Evolutionary conservation across 345 rosid species (phyloP).

Genomic region (Murraya paniculata): DNA sequence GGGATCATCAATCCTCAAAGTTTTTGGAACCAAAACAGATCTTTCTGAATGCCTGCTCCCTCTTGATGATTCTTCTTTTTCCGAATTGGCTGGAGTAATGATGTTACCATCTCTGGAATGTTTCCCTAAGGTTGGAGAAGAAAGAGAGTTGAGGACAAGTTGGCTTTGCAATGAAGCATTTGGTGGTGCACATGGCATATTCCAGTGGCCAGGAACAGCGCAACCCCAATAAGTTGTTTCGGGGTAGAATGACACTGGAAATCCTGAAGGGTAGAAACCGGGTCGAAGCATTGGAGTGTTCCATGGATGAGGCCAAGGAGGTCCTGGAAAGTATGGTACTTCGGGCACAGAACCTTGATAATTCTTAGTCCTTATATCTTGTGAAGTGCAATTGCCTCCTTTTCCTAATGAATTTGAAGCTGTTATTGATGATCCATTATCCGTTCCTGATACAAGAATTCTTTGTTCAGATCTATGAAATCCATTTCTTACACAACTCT

Average conservation of each 20-base stretch:
- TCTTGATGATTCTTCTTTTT: conserved; percentile 17
- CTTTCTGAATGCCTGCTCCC: conserved; percentile 23
- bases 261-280: conserved; percentile 31
- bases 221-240: conserved; percentile 51
- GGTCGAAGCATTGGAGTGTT: conserved; percentile 34
- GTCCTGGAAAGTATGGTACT: conserved; percentile 29
- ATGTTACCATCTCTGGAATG: conserved; percentile 52
- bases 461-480: conserved; percentile 23
- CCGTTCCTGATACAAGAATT: conserved; percentile 11
- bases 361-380: conserved; percentile 11
- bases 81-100: conserved; percentile 10
- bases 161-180: conserved; percentile 27
- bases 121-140: conserved; percentile 52
- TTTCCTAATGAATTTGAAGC: conserved; percentile 27
- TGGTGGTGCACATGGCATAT: conserved; percentile 17
- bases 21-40: conserved; percentile 30
- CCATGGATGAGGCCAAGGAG: conserved; percentile 53
- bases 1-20: conserved; percentile 41
- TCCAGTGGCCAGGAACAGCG: conserved; percentile 24
- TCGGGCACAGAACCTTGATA: conserved; percentile 27
- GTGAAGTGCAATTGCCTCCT: conserved; percentile 4
- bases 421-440: conserved; percentile 29
- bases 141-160: conserved; percentile 20
- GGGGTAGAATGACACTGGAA: conserved; percentile 46
- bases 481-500: conserved; percentile 23